Conservation (phyloP, 495 filamentous ascomycete species). For the Xylaria cubensis region DNA sequence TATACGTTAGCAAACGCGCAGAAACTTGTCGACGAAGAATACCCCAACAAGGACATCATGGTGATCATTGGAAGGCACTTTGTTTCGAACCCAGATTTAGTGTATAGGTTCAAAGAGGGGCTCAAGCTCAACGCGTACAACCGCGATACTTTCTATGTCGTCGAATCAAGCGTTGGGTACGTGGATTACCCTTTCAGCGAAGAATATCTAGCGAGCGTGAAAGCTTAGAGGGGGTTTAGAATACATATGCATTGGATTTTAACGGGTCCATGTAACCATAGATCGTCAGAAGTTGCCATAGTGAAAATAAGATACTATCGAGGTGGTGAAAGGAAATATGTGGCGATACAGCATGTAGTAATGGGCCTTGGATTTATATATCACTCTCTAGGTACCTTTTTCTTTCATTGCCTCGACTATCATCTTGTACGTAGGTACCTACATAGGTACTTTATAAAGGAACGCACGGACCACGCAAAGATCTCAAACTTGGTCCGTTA, state of each 20-base stretch:
- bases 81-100: slow-evolving; percentile 72
- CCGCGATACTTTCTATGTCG: slow-evolving; percentile 62
- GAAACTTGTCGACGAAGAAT: slow-evolving; percentile 56
- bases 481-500: background rate
- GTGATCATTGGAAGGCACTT: slow-evolving; percentile 65
- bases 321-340: too few species aligned
- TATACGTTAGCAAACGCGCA: slow-evolving; percentile 39
- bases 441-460: too few species aligned
- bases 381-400: too few species aligned
- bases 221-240: background rate
- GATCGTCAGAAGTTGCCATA: background rate
- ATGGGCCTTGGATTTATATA: too few species aligned
- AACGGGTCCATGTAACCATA: background rate
- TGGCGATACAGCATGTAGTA: too few species aligned
- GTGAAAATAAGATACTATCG: background rate
- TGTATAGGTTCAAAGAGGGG: slow-evolving; percentile 61
- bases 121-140: slow-evolving; percentile 60
- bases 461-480: background rate
- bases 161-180: slow-evolving; percentile 59
- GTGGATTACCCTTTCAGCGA: slow-evolving; percentile 61
- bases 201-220: slow-evolving; percentile 28
- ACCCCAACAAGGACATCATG: slow-evolving; percentile 55
- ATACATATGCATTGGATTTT: background rate
- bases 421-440: too few species aligned
- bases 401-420: too few species aligned